Evolutionary conservation across 2,329 filamentous ascomycete genomes (phyloP).

Genomic region (Monosporascus cannonballus): DNA sequence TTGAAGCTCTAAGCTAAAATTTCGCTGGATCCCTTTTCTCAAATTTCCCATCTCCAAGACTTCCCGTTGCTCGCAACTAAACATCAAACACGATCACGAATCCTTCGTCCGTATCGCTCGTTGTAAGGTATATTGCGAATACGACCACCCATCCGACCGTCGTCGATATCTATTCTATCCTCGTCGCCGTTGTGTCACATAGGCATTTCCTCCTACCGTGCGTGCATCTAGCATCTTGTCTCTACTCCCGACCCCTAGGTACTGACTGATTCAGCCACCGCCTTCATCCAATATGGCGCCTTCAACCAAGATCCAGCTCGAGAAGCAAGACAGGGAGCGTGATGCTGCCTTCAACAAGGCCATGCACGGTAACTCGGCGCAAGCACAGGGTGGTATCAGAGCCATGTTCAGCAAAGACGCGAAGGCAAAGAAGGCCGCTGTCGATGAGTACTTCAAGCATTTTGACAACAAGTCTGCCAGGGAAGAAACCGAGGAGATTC

Average conservation of each 20-base stretch:
- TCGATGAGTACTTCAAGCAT: constrained; percentile 94
- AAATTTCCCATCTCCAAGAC: not conserved
- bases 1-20: not conserved
- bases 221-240: not conserved
- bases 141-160: not conserved
- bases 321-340: constrained; percentile 75
- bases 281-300: constrained; percentile 36
- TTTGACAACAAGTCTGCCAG: constrained; percentile 80
- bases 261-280: not conserved
- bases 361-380: constrained; percentile 69
- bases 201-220: not conserved
- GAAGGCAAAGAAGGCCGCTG: constrained; percentile 69
- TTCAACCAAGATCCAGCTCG: constrained; percentile 48
- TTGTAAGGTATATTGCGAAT: not conserved
- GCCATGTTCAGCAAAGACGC: constrained; percentile 81
- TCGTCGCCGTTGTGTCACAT: not conserved
- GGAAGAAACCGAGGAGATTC: constrained; percentile 75
- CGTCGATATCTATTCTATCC: not conserved
- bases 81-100: not conserved
- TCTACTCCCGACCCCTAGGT: no score
- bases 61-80: not conserved
- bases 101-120: not conserved
- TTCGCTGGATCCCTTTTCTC: not conserved
- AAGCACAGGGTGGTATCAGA: constrained; percentile 65
- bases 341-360: constrained; percentile 90